Evolutionary conservation across 1,284 basidiomycete genomes (phyloP).

Genomic region (Hypsizygus ulmarius): DNA sequence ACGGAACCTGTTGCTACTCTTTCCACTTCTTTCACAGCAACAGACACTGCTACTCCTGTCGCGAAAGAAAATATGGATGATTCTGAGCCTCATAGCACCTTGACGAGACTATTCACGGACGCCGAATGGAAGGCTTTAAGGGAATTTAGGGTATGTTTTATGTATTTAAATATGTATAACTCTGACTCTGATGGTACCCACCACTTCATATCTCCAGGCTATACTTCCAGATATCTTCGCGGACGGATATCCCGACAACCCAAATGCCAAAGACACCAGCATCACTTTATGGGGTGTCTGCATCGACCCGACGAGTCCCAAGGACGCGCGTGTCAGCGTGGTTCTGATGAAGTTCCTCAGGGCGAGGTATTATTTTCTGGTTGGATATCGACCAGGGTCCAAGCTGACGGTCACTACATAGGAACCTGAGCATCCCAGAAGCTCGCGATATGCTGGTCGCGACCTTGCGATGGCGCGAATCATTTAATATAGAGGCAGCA

Average conservation of each 20-base stretch:
- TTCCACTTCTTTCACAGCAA: conserved; percentile 4
- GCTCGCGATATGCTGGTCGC: conserved; percentile 64
- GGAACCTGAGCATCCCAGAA: conserved; percentile 52
- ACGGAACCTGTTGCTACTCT: conserved; percentile 3
- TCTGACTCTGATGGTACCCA: conserved; percentile 1
- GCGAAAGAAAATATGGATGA: conserved; percentile 13
- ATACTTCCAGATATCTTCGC: conserved; percentile 56
- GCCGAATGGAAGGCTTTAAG: conserved; percentile 67
- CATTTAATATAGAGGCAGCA: conserved; percentile 60
- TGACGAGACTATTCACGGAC: conserved; percentile 67
- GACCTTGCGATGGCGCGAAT: conserved; percentile 72
- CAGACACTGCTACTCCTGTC: neutral
- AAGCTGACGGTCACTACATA: conserved; percentile 22
- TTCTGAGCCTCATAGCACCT: conserved; percentile 59
- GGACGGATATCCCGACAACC: conserved; percentile 54
- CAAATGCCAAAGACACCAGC: conserved; percentile 45
- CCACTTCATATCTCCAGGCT: conserved; percentile 33
- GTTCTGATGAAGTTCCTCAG: conserved; percentile 76
- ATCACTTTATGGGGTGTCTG: conserved; percentile 68
- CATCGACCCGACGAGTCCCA: conserved; percentile 53
- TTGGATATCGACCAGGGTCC: neutral
- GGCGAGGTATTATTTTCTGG: conserved; percentile 50
- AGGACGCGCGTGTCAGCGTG: conserved; percentile 64
- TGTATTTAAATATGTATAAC: neutral
- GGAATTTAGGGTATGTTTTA: conserved; percentile 55